Evolutionary conservation across 805 yeast species (phyloP), one percentile per base, ranked within the genome.

Genomic region (Teunomyces lycoperdinae): DNA sequence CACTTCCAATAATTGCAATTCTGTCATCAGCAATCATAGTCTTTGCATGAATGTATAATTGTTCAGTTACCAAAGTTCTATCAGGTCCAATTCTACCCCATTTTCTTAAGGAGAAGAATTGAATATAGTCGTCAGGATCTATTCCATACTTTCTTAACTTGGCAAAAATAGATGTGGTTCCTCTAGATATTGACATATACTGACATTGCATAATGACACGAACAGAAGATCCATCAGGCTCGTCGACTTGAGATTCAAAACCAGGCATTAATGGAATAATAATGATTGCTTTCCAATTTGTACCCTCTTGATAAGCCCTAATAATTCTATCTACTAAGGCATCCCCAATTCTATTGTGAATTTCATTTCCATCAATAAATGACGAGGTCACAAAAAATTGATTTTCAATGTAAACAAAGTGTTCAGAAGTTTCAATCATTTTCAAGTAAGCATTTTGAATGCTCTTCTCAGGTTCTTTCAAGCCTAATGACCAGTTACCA

Each of bases 201-300:
- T 94, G 98, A 61, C 97, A 90, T 67, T 90, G 92, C 94, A 92
- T 91, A 55, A 94, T 95, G 24, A 94, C 85, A 60, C 99, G 81
- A 4, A 94, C 90, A n/a, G 96, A 81, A 0, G 96, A 87, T 1
- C 97, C 99, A 55, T 90, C 97, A 11, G 94, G 87, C 52, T 87
- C 81, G 61, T 92, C 98, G 16, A 95, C 96, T 54, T 89, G 87
- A 26, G 96, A 84, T 60, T 87, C 94, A 64, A 95, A 94, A 0
- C 99, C 99, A 1, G 99, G 99, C 94, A 94, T 89, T 55, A 94
- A 74, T 2, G 99, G 99, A 52, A 94, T 89, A 9, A 94, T 77
- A 51, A 94, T 85, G 24, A 89, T 80, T 1, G 98, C 98, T 52
- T 84, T 84, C 99, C 99, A 94, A 9, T 73, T 66, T 46, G 81